These are phyloP conservation scores for Rachicladosporium sp. DNA, from an alignment of 2,329 filamentous ascomycete species.

Conservation along the genomic window DNA sequence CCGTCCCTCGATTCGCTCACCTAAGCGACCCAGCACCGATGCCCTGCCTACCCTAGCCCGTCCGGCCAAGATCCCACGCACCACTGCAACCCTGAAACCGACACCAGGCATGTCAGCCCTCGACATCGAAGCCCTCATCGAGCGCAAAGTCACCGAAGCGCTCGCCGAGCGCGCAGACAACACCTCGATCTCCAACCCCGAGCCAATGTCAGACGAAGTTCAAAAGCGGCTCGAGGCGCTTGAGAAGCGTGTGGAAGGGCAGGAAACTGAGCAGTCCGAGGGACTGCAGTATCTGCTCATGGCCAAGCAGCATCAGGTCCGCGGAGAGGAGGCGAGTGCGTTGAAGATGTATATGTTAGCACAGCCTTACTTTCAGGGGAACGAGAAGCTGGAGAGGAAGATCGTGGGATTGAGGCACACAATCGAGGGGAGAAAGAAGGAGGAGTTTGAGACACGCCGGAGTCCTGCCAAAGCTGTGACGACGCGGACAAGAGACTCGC, in stretches of 20 bases:
- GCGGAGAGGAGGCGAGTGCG: conserved; percentile 65
- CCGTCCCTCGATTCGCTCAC: conserved; percentile 13
- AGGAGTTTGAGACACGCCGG: too few species aligned
- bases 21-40: conserved; percentile 24
- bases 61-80: conserved; percentile 28
- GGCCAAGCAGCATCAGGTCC: conserved; percentile 79
- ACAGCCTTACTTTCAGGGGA: conserved; percentile 71
- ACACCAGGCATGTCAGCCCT: conserved; percentile 37
- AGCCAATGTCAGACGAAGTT: conserved; percentile 57
- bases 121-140: conserved; percentile 81
- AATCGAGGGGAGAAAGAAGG: conserved; percentile 20
- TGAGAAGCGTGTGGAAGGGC: conserved; percentile 67
- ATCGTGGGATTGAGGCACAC: conserved; percentile 43
- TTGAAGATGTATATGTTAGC: conserved; percentile 80
- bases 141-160: conserved; percentile 82
- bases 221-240: conserved; percentile 71
- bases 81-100: conserved; percentile 11
- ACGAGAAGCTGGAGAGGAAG: conserved; percentile 57
- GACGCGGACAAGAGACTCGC: too few species aligned
- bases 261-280: conserved; percentile 64
- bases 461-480: too few species aligned
- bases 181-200: conserved; percentile 10
- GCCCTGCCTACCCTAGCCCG: conserved; percentile 29
- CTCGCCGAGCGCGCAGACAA: conserved; percentile 56
- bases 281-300: conserved; percentile 79